Evolutionary conservation across 108 stramenopile species (phyloP), one percentile per base, ranked within the genome.

Genomic region (Parietichytrium sp.): DNA sequence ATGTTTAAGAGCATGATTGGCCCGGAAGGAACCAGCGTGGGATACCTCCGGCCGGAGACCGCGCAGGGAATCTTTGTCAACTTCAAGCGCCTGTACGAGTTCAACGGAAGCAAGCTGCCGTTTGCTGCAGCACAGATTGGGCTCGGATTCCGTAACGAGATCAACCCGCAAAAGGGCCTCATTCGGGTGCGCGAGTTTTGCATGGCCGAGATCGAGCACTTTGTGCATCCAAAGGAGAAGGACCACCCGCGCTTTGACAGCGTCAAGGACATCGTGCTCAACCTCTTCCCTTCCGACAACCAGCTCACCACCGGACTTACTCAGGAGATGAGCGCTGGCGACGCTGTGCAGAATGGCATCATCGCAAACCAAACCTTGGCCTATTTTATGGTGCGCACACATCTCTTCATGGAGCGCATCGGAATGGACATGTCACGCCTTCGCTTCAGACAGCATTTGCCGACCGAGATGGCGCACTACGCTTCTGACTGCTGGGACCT

Each of bases 1-100:
- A 99, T 99, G 98, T 99, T 99, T 89, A 94, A 96, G 90, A 99
- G 98, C 45, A 94, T 93, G 51, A 99, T 99, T 80, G 99, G 99
- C 31, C 99, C 99, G 13, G 96, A 96, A 88, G 99, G 99, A 25
- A 95, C 95, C 18, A 47, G 89, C 31, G 95, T 94, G 47, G 99
- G 97, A 38, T 99, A 93, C 88, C 90, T 99, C 89, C 92, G 99
- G 27, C 99, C 99, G 3, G 99, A 99, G 89, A 99, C 99, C 6
- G 99, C 99, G 4, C 96, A 97, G 88, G 95, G 51, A 8, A 83
- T 99, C 18, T 99, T 99, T 86, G 97, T 99, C 16, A 99, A 99
- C 92, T 99, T 98, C 86, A 88, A 91, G 54, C 93, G 99, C 45
- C 89, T 99, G 82, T 90, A 98, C 80, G 96, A 98, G 82, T 90